Evolutionary conservation across 2,329 filamentous ascomycete species (phyloP), one percentile per base, ranked within the genome.

Genomic region (Microcyclospora pomicola): DNA sequence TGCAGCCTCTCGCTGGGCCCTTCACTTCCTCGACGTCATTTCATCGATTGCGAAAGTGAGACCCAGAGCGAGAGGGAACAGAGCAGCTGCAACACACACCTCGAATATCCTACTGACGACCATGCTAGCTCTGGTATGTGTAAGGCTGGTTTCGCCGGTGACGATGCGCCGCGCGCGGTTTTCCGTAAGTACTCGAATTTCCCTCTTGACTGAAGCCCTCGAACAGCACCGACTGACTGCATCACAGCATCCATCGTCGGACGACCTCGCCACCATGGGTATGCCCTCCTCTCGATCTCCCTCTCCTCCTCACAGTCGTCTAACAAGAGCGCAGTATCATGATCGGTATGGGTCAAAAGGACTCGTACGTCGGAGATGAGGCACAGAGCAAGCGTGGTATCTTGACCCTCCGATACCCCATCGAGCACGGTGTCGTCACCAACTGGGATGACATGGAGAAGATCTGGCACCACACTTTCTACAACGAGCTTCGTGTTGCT

Each of bases 381-480:
- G 91, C 91, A 72, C 91, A 98, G 77, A 98, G 91, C 66, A 98
- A 98, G 87, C 88, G 91, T 91, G 91, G 91, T 94, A 96, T 98
- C 73, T 80, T 98, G 59, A 96, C 88, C 50, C 79, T 98, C 66
- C 82, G 91, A 75, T 98, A 98, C 73, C 91, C 91, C 65, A 98
- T 98, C 67, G 91, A 98, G 79, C 91, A 98, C 80, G 91, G 91
- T 91, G 91, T 98, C 61, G 91, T 98, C 65, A 98, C 91, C 73
- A 96, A 96, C 84, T 98, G 91, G 91, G 91, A 98, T 68, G 91
- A 96, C 70, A 96, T 96, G 91, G 91, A 96, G 77, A 96, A 96
- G 82, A 96, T 98, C 60, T 98, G 91, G 91, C 91, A 98, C 71
- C 91, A 98, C 84, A 96, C 91, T 65, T 98, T 98, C 79, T 98